Evolutionary conservation across 2,329 filamentous ascomycete species (phyloP).

Genomic region (Teratosphaeria nubilosa): DNA sequence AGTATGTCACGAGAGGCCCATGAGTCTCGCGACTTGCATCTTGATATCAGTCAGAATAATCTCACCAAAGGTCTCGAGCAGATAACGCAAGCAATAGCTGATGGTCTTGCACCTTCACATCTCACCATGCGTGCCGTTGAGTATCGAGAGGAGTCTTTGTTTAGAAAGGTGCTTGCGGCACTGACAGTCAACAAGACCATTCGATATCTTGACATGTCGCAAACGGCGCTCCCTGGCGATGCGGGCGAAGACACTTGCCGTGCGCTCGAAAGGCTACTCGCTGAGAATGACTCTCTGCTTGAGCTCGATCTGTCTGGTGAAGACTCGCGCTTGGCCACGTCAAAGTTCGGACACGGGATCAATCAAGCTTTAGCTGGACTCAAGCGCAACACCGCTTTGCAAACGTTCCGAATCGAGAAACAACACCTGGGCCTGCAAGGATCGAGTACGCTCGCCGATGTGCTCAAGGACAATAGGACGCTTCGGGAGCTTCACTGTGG

Average conservation of each 20-base stretch:
- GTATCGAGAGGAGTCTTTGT: constrained; percentile 55
- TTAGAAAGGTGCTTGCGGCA: constrained; percentile 53
- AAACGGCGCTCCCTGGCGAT: constrained; percentile 59
- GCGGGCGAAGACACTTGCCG: constrained; percentile 57
- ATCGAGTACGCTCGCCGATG: constrained; percentile 58
- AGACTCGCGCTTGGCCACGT: constrained; percentile 59
- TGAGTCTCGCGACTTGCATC: constrained; percentile 48
- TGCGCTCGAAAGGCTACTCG: constrained; percentile 53
- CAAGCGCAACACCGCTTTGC: constrained; percentile 52
- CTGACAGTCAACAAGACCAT: constrained; percentile 54
- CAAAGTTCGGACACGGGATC: constrained; percentile 57
- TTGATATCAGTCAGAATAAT: constrained; percentile 56
- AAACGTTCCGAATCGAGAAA: constrained; percentile 53
- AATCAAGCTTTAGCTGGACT: constrained; percentile 56
- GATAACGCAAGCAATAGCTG: constrained; percentile 42
- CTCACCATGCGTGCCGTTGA: constrained; percentile 60
- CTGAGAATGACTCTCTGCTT: constrained; percentile 55
- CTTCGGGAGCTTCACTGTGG: constrained; percentile 59
- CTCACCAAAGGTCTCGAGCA: constrained; percentile 44
- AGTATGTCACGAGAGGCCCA: constrained; percentile 44
- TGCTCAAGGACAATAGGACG: constrained; percentile 53
- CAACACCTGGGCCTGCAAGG: constrained; percentile 61
- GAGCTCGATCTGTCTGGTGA: constrained; percentile 63
- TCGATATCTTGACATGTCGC: constrained; percentile 57
- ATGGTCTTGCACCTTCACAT: constrained; percentile 48